phyloP scores from a whole-genome alignment of 2,329 filamentous ascomycete genomes.

The Fusarium sp. region DNA sequence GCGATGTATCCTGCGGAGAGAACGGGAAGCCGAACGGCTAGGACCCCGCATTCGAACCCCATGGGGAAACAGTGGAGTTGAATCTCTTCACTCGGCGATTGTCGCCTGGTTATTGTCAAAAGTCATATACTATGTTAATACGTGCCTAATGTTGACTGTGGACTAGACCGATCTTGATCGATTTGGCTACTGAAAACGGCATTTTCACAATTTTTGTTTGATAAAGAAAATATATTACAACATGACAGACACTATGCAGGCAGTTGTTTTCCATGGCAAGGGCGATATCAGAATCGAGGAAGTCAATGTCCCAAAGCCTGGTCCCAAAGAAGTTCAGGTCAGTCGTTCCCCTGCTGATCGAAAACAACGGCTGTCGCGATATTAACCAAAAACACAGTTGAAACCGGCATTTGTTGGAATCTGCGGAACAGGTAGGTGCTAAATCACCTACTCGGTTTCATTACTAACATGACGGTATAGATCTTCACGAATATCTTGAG shows the following conservation, averaged over 20 bases:
- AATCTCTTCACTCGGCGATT: background rate
- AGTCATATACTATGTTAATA: background rate
- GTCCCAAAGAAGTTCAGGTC: background rate
- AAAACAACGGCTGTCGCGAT: rapidly evolving
- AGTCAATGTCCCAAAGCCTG: background rate
- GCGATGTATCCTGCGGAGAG: background rate
- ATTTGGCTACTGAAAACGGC: background rate
- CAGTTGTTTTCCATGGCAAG: background rate
- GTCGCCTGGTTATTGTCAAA: background rate
- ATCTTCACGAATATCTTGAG: background rate
- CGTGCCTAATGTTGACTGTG: background rate
- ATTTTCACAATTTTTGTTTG: no score
- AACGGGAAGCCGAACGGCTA: background rate
- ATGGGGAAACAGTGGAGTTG: background rate
- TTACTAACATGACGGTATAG: background rate
- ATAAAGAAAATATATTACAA: no score
- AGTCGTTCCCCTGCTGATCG: background rate
- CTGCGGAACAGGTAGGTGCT: background rate
- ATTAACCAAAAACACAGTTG: background rate
- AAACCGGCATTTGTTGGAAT: background rate
- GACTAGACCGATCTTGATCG: background rate
- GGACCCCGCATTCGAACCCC: background rate
- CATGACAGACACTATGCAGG: background rate
- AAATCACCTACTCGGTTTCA: background rate
- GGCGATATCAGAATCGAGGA: background rate